Conservation (phyloP, 2,329 filamentous ascomycete genomes). For the Cordyceps militaris region DNA sequence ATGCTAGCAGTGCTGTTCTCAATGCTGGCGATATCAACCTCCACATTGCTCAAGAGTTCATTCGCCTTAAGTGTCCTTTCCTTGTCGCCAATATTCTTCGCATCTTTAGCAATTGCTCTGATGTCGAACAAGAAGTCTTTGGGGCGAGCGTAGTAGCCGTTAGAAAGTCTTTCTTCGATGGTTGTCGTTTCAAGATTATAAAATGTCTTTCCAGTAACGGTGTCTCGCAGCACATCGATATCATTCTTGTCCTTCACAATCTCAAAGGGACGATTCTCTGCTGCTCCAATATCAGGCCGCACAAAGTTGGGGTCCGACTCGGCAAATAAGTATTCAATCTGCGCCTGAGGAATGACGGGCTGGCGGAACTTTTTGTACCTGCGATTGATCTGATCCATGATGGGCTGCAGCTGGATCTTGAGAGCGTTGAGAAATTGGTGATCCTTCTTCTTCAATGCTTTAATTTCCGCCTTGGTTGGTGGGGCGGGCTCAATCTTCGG, state of each 20-base stretch:
- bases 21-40: constrained; percentile 80
- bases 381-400: constrained; percentile 93
- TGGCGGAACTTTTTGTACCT: constrained; percentile 85
- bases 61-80: constrained; percentile 81
- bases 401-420: constrained; percentile 83
- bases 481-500: constrained; percentile 62
- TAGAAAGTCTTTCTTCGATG: constrained; percentile 93
- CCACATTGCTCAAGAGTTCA: constrained; percentile 85
- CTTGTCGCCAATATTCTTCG: constrained; percentile 72
- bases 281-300: constrained; percentile 46
- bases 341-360: constrained; percentile 64
- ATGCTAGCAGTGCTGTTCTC: constrained; percentile 59
- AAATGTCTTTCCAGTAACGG: constrained; percentile 73
- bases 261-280: constrained; percentile 66
- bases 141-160: constrained; percentile 89
- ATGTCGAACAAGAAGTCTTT: constrained; percentile 88
- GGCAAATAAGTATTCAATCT: constrained; percentile 75
- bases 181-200: constrained; percentile 91
- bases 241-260: constrained; percentile 74
- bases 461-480: constrained; percentile 71
- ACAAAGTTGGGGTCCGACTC: constrained; percentile 71
- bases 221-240: constrained; percentile 67
- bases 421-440: constrained; percentile 76
- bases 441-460: constrained; percentile 73
- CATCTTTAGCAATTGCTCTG: constrained; percentile 75